A percentile compares a stretch with the other conserved stretches of the same genome.
phyloP scores from a whole-genome alignment of 2,329 filamentous ascomycete species.

The Colletotrichum eleusines region DNA sequence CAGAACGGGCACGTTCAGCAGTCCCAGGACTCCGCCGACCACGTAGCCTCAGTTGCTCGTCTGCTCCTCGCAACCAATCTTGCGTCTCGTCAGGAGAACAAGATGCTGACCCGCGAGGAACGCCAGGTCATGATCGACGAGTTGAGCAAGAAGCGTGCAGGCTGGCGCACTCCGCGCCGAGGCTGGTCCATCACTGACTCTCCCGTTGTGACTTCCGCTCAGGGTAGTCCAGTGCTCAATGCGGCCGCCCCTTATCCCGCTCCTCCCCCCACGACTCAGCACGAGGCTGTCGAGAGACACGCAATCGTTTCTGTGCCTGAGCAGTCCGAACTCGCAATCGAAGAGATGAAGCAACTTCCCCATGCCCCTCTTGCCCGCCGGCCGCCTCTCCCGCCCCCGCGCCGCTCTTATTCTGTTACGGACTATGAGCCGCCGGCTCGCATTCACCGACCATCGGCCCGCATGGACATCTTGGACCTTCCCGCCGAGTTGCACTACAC shows the following conservation, averaged over 20 bases:
- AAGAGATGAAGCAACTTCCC: constrained; percentile 39
- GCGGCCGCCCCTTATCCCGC: constrained; percentile 17
- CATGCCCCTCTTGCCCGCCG: constrained; percentile 43
- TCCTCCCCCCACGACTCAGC: constrained; percentile 2
- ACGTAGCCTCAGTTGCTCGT: constrained; percentile 41
- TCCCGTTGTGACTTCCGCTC: constrained; percentile 42
- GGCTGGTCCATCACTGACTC: constrained; percentile 63
- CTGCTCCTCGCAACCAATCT: constrained; percentile 42
- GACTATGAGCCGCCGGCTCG: constrained; percentile 66
- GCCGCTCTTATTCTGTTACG: constrained; percentile 71
- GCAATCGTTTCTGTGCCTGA: constrained; percentile 40
- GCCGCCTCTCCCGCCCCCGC: constrained; percentile 59
- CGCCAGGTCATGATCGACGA: constrained; percentile 55
- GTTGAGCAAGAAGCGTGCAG: constrained; percentile 51
- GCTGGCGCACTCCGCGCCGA: constrained; percentile 56
- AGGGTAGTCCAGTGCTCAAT: constrained; percentile 33
- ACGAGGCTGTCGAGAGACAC: constrained; percentile 25
- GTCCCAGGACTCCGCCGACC: constrained; percentile 38
- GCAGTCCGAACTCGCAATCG: constrained; percentile 42
- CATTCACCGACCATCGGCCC: constrained; percentile 60
- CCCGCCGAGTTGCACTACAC: constrained; percentile 71
- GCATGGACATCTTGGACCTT: constrained; percentile 63
- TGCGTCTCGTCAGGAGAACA: constrained; percentile 41
- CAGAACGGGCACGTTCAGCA: constrained; percentile 39
- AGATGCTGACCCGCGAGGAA: constrained; percentile 56